A percentile compares a stretch with the other conserved stretches of the same genome.
Conservation (phyloP, 495 filamentous ascomycete genomes). For the Penicillium fimorum region DNA sequence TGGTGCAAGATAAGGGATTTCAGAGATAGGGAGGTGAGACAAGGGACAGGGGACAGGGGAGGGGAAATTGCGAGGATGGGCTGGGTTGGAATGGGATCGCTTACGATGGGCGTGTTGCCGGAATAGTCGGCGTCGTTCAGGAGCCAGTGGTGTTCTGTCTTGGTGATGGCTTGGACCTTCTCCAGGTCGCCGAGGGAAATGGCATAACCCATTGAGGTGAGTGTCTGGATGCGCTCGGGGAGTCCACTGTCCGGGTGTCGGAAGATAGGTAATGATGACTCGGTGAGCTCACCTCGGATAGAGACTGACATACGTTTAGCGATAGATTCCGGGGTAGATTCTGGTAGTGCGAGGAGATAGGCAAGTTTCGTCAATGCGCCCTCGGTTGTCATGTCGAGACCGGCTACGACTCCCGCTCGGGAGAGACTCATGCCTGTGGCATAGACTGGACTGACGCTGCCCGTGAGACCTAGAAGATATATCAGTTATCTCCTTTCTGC, state of each 20-base stretch:
- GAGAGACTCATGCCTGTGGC: slow-evolving; percentile 86
- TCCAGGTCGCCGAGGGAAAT: slow-evolving; percentile 70
- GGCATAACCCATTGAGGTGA: slow-evolving; percentile 78
- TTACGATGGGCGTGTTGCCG: slow-evolving; percentile 80
- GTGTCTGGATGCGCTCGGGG: slow-evolving; percentile 45
- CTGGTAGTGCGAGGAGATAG: slow-evolving; percentile 74
- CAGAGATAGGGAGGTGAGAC: neutral
- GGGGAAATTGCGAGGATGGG: neutral
- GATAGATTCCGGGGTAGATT: slow-evolving; percentile 60
- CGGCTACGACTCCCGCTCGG: slow-evolving; percentile 87
- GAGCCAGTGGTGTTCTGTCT: slow-evolving; percentile 62
- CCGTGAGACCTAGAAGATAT: slow-evolving; percentile 55
- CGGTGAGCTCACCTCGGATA: slow-evolving; percentile 84
- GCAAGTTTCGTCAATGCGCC: slow-evolving; percentile 92
- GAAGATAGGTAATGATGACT: slow-evolving; percentile 62
- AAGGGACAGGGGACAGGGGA: neutral
- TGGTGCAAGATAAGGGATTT: neutral
- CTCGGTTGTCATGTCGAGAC: slow-evolving; percentile 90
- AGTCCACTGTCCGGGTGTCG: slow-evolving; percentile 64
- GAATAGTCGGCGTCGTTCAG: slow-evolving; percentile 81
- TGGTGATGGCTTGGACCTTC: slow-evolving; percentile 63
- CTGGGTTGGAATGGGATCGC: slow-evolving; percentile 14
- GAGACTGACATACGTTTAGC: slow-evolving; percentile 69
- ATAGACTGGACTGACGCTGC: slow-evolving; percentile 87
- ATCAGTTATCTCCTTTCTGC: neutral